A percentile compares a stretch with the other conserved stretches of the same genome.
Evolutionary conservation across 495 filamentous ascomycete species (phyloP).

Genomic region (Penicillium desertorum): DNA sequence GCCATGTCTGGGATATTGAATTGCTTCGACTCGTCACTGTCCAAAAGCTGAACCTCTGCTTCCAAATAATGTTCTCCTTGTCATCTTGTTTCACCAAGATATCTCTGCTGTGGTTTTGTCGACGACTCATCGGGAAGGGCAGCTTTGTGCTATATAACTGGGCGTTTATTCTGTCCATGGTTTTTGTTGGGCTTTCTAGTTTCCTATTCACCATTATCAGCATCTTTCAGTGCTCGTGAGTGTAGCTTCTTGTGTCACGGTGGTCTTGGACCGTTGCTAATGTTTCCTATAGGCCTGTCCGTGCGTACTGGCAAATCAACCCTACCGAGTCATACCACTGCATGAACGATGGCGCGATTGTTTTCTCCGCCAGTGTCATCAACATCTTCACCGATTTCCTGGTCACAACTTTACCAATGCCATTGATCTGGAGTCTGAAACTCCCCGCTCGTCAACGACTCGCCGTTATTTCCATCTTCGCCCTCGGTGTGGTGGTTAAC

Average conservation of each 20-base stretch:
- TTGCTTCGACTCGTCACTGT: constrained; percentile 29
- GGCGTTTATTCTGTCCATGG: constrained; percentile 45
- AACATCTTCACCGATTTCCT: constrained; percentile 62
- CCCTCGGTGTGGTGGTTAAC: constrained; percentile 56
- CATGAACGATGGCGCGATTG: constrained; percentile 48
- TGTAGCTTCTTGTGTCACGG: constrained; percentile 1
- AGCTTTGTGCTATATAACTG: constrained; percentile 38
- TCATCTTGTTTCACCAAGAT: constrained; percentile 56
- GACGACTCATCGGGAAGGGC: constrained; percentile 48
- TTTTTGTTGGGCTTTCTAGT: constrained; percentile 45
- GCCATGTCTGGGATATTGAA: constrained; percentile 57
- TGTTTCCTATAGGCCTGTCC: constrained; percentile 44
- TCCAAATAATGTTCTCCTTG: constrained; percentile 54
- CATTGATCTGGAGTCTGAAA: constrained; percentile 55
- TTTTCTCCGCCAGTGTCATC: constrained; percentile 56
- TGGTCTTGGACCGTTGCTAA: not conserved
- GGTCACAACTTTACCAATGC: constrained; percentile 58
- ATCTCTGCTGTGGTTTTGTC: constrained; percentile 59
- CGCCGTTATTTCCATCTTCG: constrained; percentile 58
- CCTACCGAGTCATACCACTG: constrained; percentile 43
- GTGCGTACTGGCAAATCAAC: constrained; percentile 52
- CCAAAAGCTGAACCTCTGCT: constrained; percentile 50
- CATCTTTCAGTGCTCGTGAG: constrained; percentile 59
- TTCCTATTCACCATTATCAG: constrained; percentile 49
- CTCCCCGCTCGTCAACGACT: constrained; percentile 55